phyloP scores from a whole-genome alignment of 2,329 filamentous ascomycete genomes.

The Delphinella strobiligena region DNA sequence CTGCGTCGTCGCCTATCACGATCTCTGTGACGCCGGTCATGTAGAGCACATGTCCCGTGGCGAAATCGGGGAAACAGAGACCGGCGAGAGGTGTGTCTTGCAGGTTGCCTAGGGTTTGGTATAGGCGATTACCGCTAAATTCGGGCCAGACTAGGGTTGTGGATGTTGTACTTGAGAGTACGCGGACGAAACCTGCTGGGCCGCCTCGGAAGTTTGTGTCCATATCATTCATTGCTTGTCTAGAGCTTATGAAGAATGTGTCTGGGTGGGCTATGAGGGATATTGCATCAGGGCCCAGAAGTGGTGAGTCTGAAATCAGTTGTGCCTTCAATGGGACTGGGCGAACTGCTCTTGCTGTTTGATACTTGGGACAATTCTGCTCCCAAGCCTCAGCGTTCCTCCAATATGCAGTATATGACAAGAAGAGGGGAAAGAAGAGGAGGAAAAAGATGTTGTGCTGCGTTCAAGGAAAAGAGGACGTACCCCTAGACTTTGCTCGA shows the following conservation, averaged over 20 bases:
- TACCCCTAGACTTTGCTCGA: conserved; percentile 56
- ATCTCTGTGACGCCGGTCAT: conserved; percentile 57
- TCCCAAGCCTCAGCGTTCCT: no score
- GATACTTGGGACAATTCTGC: conserved; percentile 81
- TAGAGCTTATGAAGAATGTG: conserved; percentile 66
- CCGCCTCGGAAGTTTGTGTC: conserved; percentile 77
- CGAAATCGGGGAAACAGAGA: conserved; percentile 61
- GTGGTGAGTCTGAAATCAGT: conserved; percentile 34
- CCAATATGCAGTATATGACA: no score
- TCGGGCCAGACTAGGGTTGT: conserved; percentile 63
- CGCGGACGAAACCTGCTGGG: conserved; percentile 57
- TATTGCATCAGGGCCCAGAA: conserved; percentile 43
- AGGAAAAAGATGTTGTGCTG: no score
- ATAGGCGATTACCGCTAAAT: conserved; percentile 73
- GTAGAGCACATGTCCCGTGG: conserved; percentile 61
- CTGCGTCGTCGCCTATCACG: conserved; percentile 52
- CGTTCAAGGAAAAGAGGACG: no score
- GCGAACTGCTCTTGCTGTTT: conserved; percentile 59
- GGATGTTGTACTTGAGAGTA: conserved; percentile 43
- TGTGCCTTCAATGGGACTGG: conserved; percentile 42
- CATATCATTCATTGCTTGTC: conserved; percentile 53
- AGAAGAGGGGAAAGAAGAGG: no score
- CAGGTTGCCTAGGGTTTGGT: conserved; percentile 74
- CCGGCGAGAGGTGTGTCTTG: conserved; percentile 54
- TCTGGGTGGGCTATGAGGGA: conserved; percentile 53